Evolutionary conservation across 2,329 filamentous ascomycete genomes (phyloP), one percentile per base, ranked within the genome.

Genomic region (Graphilbum sp.): DNA sequence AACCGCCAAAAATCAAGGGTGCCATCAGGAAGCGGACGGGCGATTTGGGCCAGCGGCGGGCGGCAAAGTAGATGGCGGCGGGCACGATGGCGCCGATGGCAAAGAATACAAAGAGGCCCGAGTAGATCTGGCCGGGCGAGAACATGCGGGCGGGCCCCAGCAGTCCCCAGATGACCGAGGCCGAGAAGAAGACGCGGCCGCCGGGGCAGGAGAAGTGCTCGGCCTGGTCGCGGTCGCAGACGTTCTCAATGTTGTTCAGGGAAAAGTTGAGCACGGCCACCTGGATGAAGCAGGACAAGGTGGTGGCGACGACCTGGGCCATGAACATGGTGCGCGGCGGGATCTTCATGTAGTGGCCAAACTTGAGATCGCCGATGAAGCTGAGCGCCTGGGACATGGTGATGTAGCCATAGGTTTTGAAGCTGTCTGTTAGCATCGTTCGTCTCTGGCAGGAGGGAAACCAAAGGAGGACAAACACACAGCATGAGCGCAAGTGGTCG

Each of bases 321-420:
- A 69, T 63, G 55, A 81, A 81, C 60, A 79, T 76, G 15, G 71
- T 75, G 16, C 72, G 63, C 13, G 74, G 75, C 0, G 76, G 75
- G 10, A 74, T 72, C 54, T 75, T 75, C 75, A 83, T 81, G 59
- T 83, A 83, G 50, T 82, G 78, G 5, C 72, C 77, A 33, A 79
- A 72, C 50, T 81, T 81, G 44, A 81, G 61, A 49, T 81, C 77
- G 8, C 69, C 62, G 11, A 73, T 63, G 49, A 81, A 81, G 46
- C 63, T 67, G 29, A 80, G 62, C 0, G 73, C 70, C 54, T 80
- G 75, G 2, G 67, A 71, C 69, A 74, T 74, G 38, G 69, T 74
- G 43, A 75, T 71, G 50, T 67, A 74, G 23, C 71, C 71, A 47
- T 71, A 75, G 0, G 69, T 75, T 53, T 75, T 75, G 56, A 75